A percentile compares a stretch with the other conserved stretches of the same genome.
Evolutionary conservation across 1,284 basidiomycete genomes (phyloP).

Genomic region (Volvariella volvacea): DNA sequence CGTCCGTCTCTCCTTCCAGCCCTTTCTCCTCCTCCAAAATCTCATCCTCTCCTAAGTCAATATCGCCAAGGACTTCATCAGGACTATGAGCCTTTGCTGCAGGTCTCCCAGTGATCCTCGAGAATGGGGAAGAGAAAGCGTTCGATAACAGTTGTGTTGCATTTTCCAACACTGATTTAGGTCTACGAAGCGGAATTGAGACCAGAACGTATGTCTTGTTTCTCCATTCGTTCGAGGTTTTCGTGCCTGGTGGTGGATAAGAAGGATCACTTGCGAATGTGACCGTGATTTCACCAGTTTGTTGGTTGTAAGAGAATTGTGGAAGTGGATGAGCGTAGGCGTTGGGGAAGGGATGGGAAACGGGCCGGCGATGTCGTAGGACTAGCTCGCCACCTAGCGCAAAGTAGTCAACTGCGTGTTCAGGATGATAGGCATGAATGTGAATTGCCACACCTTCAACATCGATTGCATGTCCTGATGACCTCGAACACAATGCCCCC

Average conservation of each 20-base stretch:
- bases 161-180: constrained; percentile 60
- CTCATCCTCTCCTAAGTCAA: constrained; percentile 70
- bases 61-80: constrained; percentile 58
- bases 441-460: constrained; percentile 47
- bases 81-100: constrained; percentile 42
- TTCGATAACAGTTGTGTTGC: constrained; percentile 57
- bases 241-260: constrained; percentile 36
- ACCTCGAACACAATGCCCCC: constrained; percentile 67
- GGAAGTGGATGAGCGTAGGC: constrained; percentile 69
- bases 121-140: constrained; percentile 45
- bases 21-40: constrained; percentile 68
- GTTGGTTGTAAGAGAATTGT: constrained; percentile 50
- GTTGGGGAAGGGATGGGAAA: constrained; percentile 70
- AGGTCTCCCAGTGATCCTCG: constrained; percentile 37
- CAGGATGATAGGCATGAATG: not conserved
- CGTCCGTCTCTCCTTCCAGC: constrained; percentile 71
- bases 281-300: constrained; percentile 53
- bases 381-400: constrained; percentile 51
- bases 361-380: constrained; percentile 66
- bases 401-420: not conserved
- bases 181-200: constrained; percentile 58
- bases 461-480: constrained; percentile 76
- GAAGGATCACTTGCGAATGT: constrained; percentile 56
- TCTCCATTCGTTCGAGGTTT: constrained; percentile 42
- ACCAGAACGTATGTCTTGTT: constrained; percentile 54